Base-by-base conservation (phyloP, 495 filamentous ascomycete genomes). In the Astrothelium subdiscretum region DNA sequence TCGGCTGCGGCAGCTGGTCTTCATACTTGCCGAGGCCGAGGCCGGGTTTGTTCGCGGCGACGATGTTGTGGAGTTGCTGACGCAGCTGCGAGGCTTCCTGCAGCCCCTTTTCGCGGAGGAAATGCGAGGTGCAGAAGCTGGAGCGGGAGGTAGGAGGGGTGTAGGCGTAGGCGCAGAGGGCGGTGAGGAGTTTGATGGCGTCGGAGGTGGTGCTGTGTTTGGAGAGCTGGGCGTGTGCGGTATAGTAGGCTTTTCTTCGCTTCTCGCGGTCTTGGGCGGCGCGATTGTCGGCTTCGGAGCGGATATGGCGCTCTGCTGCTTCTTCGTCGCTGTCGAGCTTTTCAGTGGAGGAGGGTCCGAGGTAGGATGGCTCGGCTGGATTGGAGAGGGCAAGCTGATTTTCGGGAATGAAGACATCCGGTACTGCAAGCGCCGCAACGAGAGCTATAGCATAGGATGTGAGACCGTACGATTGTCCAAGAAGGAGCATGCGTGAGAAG, bases 391-490 rank as follows among this genome's bases (percentile, higher is more conserved):
- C 84, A 32, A 87, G 81, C 72, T 95, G 88, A 68, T 83, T 88
- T 67, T 96, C 86, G 0, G 88, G 82, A n/a, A 97, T 79, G 71
- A 94, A 96, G 5, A 97, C 67, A 66, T 96, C 91, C 1, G 87
- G 85, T 4, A 91, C 92, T 5, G 94, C 94, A 20, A 99, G 76
- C 1, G 87, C 88, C 11, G 95, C 87, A 15, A 97, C 91, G 1
- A 97, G 78, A 18, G 91, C 91, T 59, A 97, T 86, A 24, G 92
- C 88, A 69, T 95, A 92, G 1, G 89, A 85, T 67, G 95, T 79
- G 66, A 92, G 90, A 59, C 84, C 84, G 70, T 92, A 87, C 20
- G 88, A 82, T 67, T 95, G 86, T 15, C 91, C 95, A 57, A 96
- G 85, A 26, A 91, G 77, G 24, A 99, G 78, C 75, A 97, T 97